Conservation (phyloP, 345 rosid species). For the Camelina neglecta region DNA sequence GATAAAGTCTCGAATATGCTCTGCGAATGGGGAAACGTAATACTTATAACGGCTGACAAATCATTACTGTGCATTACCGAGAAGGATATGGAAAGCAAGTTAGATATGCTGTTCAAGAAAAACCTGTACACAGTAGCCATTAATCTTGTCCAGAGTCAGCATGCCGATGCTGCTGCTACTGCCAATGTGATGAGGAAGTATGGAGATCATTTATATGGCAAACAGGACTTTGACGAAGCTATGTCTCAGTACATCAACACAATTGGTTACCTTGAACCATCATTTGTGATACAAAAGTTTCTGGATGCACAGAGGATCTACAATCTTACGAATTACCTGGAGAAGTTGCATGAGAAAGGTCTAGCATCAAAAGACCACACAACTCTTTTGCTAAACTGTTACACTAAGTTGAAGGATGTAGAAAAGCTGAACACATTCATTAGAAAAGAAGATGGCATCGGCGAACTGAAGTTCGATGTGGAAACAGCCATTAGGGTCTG, state of each 20-base stretch:
- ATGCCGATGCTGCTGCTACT: slow-evolving; percentile 98
- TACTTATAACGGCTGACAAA: slow-evolving; percentile 75
- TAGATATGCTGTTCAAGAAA: slow-evolving; percentile 98
- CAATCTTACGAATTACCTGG: slow-evolving; percentile 96
- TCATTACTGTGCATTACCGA: slow-evolving; percentile 82
- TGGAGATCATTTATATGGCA: slow-evolving; percentile 92
- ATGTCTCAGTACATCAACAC: slow-evolving; percentile 94
- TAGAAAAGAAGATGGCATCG: slow-evolving; percentile 87
- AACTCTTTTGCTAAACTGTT: slow-evolving; percentile 92
- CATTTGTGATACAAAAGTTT: slow-evolving; percentile 97
- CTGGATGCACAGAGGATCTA: slow-evolving; percentile 97
- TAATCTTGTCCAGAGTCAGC: slow-evolving; percentile 97
- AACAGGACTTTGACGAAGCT: slow-evolving; percentile 96
- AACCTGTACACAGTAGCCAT: slow-evolving; percentile 91
- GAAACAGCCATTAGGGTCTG: slow-evolving; percentile 99
- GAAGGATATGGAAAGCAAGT: slow-evolving; percentile 99
- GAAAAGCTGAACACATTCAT: slow-evolving; percentile 90
- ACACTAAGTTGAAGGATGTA: slow-evolving; percentile 94
- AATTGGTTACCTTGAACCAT: slow-evolving; percentile 97
- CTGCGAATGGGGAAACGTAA: slow-evolving; percentile 93
- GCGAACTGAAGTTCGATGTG: slow-evolving; percentile 94
- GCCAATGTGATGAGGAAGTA: slow-evolving; percentile 97
- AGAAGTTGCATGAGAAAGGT: slow-evolving; percentile 95
- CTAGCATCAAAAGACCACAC: slow-evolving; percentile 99
- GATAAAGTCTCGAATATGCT: slow-evolving; percentile 94